Evolutionary conservation across 73 alveolate genomes (phyloP).

Genomic region (Paraurostyla sp.): DNA sequence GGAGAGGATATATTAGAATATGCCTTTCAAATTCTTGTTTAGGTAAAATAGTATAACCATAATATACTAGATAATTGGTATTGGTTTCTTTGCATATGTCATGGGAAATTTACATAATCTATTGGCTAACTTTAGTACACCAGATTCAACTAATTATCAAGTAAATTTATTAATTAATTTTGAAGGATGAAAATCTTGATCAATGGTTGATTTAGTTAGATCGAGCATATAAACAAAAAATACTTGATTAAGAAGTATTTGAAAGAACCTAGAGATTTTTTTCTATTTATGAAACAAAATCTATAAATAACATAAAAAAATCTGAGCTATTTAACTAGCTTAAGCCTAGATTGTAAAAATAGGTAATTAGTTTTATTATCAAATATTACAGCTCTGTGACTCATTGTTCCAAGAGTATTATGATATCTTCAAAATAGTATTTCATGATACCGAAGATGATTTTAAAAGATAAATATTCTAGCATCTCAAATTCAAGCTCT

Average conservation of each 20-base stretch:
- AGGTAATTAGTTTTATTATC: not conserved
- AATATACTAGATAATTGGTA: slow-evolving; percentile 45
- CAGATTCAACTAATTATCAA: not conserved
- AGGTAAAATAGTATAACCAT: not conserved
- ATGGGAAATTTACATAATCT: slow-evolving; percentile 64
- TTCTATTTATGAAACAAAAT: not conserved
- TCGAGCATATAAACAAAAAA: slow-evolving; percentile 17
- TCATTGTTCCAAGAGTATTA: not conserved
- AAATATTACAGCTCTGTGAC: slow-evolving; percentile 28
- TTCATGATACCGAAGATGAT: slow-evolving; percentile 56
- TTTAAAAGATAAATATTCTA: slow-evolving; percentile 45
- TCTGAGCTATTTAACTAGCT: slow-evolving; percentile 38
- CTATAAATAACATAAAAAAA: not conserved
- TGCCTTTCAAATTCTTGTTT: slow-evolving; percentile 39
- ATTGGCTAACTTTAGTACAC: not conserved
- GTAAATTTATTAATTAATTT: slow-evolving; percentile 1
- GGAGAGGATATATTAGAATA: slow-evolving; percentile 55
- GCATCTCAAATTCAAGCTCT: slow-evolving; percentile 34
- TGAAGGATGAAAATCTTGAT: slow-evolving; percentile 40
- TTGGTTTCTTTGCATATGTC: slow-evolving; percentile 72
- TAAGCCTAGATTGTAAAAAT: slow-evolving; percentile 57
- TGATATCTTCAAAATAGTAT: slow-evolving; percentile 17
- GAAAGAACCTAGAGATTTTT: not conserved
- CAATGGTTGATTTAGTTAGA: slow-evolving; percentile 41
- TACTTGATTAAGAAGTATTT: slow-evolving; percentile 19